These are phyloP conservation scores for Podospora sp. DNA, from an alignment of 495 filamentous ascomycete species.

Conservation along the genomic window DNA sequence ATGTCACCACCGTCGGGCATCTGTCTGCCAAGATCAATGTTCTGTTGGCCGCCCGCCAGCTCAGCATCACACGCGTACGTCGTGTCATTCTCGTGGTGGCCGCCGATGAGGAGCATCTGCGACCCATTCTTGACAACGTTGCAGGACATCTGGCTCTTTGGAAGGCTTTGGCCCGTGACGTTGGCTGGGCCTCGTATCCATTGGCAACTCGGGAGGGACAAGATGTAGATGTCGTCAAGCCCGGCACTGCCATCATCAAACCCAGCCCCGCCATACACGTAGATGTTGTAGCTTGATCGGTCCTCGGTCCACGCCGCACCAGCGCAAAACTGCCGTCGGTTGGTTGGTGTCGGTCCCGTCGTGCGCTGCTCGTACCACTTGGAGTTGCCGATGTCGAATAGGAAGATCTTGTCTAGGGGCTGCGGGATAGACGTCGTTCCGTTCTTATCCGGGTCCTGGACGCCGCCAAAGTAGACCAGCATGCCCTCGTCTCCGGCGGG, in stretches of 20 bases:
- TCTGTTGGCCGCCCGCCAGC: constrained; percentile 20
- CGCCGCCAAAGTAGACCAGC: constrained; percentile 56
- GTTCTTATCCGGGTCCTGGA: constrained; percentile 38
- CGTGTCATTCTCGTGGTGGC: constrained; percentile 23
- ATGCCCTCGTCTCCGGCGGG: constrained; percentile 56
- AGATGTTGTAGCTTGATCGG: constrained; percentile 59
- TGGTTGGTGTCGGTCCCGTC: constrained; percentile 47
- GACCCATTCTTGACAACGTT: constrained; percentile 28
- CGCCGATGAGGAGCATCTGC: constrained; percentile 30
- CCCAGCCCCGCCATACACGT: constrained; percentile 52
- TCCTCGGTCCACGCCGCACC: constrained; percentile 57
- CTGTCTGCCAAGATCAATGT: constrained; percentile 26
- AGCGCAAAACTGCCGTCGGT: constrained; percentile 56
- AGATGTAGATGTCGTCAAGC: constrained; percentile 60
- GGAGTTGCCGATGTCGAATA: constrained; percentile 54
- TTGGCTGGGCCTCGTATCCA: constrained; percentile 43
- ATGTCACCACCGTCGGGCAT: constrained; percentile 21
- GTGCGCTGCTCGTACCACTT: constrained; percentile 60
- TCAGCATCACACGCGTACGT: constrained; percentile 24
- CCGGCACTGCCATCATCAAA: constrained; percentile 43
- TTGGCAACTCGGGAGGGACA: constrained; percentile 58
- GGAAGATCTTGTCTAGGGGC: constrained; percentile 46
- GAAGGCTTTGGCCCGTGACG: constrained; percentile 17
- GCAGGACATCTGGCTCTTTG: constrained; percentile 23
- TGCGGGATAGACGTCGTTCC: constrained; percentile 33